Evolutionary conservation across 2,329 filamentous ascomycete species (phyloP), one percentile per base, ranked within the genome.

Genomic region (Cladosporium phlei): DNA sequence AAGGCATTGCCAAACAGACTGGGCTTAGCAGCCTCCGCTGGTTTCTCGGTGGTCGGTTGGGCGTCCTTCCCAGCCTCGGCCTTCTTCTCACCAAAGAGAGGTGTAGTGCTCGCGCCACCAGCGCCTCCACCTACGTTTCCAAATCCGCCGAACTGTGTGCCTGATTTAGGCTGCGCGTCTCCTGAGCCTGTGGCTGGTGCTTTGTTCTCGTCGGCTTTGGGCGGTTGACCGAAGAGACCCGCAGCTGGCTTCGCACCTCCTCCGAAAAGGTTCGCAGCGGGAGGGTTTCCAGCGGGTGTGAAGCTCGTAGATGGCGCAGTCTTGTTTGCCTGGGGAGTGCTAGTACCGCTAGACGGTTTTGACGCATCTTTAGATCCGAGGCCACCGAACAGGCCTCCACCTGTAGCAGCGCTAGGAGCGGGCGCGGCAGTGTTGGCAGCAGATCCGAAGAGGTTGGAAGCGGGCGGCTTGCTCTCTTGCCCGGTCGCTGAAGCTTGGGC

Each of bases 221-320:
- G 20, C 10, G 20, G 39, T 22, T 33, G 39, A n/a, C 52, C 47
- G 17, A 52, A 54, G 17, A 55, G 42, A 37, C 39, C 44, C 5
- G 24, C 33, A n/a, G 51, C 17, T 16, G 51, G 40, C 30, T 46
- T 40, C 12, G 25, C 37, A 30, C 30, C 30, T n/a, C 38, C 42
- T 22, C 32, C 33, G 24, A 48, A 38, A 9, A 47, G 14, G 14
- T 28, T 43, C 30, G 25, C 29, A 17, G 24, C 10, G 10, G 58
- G 54, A 21, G 56, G 55, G 30, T 60, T 48, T 39, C 61, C 66
- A 25, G 57, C 57, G 7, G 59, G 59, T n/a, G 59, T 61, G 11
- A 56, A 59, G 10, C 54, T 58, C 8, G 48, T 47, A 9, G 51
- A 37, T 27, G 51, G 46, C 19, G 33, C 27, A 12, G 42, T 39